Evolutionary conservation across 1,284 basidiomycete genomes (phyloP).

Genomic region (Cryptococcus sp.): DNA sequence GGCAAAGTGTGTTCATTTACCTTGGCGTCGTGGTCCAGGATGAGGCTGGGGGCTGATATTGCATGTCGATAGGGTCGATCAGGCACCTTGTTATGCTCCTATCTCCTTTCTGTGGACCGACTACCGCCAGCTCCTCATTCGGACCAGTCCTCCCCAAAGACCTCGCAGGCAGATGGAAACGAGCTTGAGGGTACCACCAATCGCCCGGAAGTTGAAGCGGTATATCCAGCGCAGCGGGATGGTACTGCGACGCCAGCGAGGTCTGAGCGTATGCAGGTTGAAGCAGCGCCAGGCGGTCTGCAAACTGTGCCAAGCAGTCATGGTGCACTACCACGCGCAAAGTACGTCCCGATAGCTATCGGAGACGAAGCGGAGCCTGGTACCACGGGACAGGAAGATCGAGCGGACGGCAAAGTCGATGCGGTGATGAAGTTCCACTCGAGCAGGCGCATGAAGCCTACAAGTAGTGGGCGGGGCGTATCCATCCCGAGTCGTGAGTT

Average conservation of each 20-base stretch:
- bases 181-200: no score
- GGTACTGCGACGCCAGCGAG: no score
- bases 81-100: constrained; percentile 76
- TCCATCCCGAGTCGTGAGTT: constrained; percentile 46
- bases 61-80: constrained; percentile 64
- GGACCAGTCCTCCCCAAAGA: constrained; percentile 47
- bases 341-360: constrained; percentile 36
- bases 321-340: no score
- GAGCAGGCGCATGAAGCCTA: constrained; percentile 46
- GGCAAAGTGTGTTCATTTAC: constrained; percentile 28
- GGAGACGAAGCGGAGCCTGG: constrained; percentile 32
- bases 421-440: constrained; percentile 46
- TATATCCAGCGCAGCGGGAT: no score
- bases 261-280: no score
- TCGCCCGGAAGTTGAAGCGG: no score
- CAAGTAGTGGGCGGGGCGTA: constrained; percentile 40
- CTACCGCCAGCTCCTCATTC: constrained; percentile 58
- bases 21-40: not conserved
- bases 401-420: constrained; percentile 42
- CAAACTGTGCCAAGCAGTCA: no score
- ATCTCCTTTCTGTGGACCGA: constrained; percentile 66
- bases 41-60: not conserved
- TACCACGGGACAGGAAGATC: constrained; percentile 32
- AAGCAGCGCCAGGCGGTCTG: no score
- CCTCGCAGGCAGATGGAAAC: no score